Base-by-base conservation (phyloP, 169 alveolate species). In the Cardiosporidium cionae region DNA sequence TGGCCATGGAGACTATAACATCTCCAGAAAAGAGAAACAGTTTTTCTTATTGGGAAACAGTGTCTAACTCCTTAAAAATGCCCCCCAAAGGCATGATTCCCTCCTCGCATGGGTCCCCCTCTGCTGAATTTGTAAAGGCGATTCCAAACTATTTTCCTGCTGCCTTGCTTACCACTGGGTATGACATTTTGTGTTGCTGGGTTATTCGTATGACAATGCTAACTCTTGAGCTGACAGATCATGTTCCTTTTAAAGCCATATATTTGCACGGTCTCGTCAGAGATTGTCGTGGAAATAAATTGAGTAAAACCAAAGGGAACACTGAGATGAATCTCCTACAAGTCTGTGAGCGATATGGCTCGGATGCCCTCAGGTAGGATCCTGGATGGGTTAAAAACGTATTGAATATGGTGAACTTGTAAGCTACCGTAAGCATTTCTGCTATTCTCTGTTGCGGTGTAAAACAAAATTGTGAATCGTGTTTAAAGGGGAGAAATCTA, bases 141-240 rank as follows among this genome's bases (percentile, higher is more conserved):
- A 44, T 44, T 16, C 16, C 22, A 63, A 9, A 63, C 54, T 9
- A n/a, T 63, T 78, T 78, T 34, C 84, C 84, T 3, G 76, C 69
- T 32, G 44, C 78, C 7, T 33, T 79, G 66, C 36, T 79, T 35
- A 3, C 25, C 25, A 95, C 99, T 9, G 99, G 99, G 7, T 97
- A 95, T 78, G 99, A 98, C 90, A 98, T 98, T 65, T 82, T 98
- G 63, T 98, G 97, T 94, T 97, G 97, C 93, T 98, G 99, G 99
- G 99, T 98, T 31, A 99, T 99, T 4, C 87, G 99, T 77, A 96
- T 96, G 99, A 99, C 95, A 68, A 93, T 95, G 98, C 92, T 98
- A 94, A 87, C 97, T 44, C 87, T 95, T 54, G 94, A 93, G 68
- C 89, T 97, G 67, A 93, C 95, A 68, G 98, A 89, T 65, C 83